Evolutionary conservation across 345 rosid genomes (phyloP).

Genomic region (Lepidium aucheri): DNA sequence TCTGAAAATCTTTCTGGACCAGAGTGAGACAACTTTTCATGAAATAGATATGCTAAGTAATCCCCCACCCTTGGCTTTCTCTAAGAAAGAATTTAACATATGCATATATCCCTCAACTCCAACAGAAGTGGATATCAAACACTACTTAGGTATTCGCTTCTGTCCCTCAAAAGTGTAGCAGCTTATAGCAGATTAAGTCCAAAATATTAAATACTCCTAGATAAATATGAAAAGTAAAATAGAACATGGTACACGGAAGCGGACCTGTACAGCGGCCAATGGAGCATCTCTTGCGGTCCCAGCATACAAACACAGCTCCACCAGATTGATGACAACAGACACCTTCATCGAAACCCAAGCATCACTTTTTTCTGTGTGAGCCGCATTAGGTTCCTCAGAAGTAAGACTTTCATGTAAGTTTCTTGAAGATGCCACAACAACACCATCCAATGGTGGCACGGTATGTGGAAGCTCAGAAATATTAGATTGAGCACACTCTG

Average conservation of each 20-base stretch:
- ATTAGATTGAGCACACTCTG: conserved; percentile 84
- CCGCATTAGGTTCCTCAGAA: conserved; percentile 33
- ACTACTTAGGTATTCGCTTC: background rate
- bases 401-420: conserved; percentile 35
- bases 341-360: conserved; percentile 64
- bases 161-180: conserved; percentile 4
- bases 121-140: background rate
- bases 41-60: background rate
- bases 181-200: background rate
- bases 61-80: background rate
- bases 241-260: conserved; percentile 11
- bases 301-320: conserved; percentile 65
- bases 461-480: conserved; percentile 65
- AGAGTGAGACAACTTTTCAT: background rate
- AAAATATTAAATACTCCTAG: conserved; percentile 6
- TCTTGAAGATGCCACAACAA: conserved; percentile 36
- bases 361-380: conserved; percentile 30
- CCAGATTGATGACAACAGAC: conserved; percentile 58
- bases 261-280: conserved; percentile 77
- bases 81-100: conserved; percentile 3
- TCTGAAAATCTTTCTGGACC: background rate
- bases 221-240: conserved; percentile 10
- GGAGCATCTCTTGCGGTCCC: conserved; percentile 69
- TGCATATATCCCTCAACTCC: conserved; percentile 2
- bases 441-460: conserved; percentile 49